Conservation (phyloP, 208 protist genomes). For the Leishmania major region DNA sequence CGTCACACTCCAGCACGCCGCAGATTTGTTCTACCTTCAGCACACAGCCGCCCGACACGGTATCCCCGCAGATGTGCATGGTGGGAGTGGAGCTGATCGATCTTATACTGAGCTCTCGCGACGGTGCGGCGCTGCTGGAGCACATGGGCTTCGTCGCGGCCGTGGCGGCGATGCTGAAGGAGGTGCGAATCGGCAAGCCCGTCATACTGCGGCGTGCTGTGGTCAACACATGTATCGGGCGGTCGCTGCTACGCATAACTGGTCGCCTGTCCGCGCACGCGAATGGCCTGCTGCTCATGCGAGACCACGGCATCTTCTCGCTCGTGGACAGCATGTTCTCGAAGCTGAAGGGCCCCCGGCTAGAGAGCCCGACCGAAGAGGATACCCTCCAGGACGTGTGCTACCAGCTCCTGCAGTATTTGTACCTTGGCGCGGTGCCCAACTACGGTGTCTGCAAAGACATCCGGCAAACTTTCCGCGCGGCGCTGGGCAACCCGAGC, state of each 20-base stretch:
- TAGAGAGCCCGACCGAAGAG: slow-evolving; percentile 26
- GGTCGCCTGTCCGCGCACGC: slow-evolving; percentile 73
- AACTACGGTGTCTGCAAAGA: slow-evolving; percentile 92
- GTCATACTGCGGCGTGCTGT: slow-evolving; percentile 51
- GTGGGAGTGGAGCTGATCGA: slow-evolving; percentile 79
- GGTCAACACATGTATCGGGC: slow-evolving; percentile 61
- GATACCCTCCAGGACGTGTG: slow-evolving; percentile 84
- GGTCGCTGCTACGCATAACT: slow-evolving; percentile 80
- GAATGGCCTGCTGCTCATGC: slow-evolving; percentile 85
- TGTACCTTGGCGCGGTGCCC: slow-evolving; percentile 82
- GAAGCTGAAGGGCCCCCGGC: slow-evolving; percentile 58
- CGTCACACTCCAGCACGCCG: slow-evolving; percentile 18
- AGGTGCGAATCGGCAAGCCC: slow-evolving; percentile 64
- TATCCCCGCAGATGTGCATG: slow-evolving; percentile 57
- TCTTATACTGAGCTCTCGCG: slow-evolving; percentile 72
- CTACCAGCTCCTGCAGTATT: slow-evolving; percentile 69
- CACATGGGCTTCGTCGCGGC: slow-evolving; percentile 48
- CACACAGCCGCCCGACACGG: slow-evolving; percentile 42
- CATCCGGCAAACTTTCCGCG: slow-evolving; percentile 74
- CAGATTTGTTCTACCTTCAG: slow-evolving; percentile 63
- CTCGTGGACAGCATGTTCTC: slow-evolving; percentile 75
- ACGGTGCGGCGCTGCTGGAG: slow-evolving; percentile 65
- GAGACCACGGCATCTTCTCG: slow-evolving; percentile 66
- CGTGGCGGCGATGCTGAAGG: slow-evolving; percentile 60
- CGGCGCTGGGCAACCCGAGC: slow-evolving; percentile 59